Evolutionary conservation across 2,329 filamentous ascomycete species (phyloP).

Genomic region (Apiospora arundinis): DNA sequence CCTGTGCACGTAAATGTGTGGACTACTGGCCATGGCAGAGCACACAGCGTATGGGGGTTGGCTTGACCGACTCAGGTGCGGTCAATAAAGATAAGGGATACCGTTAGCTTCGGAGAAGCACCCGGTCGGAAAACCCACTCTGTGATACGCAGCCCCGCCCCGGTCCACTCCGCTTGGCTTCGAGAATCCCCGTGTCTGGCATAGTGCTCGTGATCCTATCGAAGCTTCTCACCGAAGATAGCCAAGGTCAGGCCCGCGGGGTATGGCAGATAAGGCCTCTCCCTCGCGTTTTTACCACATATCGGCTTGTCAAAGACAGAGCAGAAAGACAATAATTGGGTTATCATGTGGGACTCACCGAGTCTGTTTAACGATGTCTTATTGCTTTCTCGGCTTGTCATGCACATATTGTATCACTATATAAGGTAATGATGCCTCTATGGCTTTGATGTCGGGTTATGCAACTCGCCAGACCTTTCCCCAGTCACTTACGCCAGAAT

Average conservation of each 20-base stretch:
- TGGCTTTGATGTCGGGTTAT: neutral
- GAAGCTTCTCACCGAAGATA: neutral
- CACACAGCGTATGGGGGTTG: neutral
- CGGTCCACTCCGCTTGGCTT: neutral
- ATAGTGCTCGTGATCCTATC: neutral
- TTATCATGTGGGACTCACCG: neutral
- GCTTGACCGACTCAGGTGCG: neutral
- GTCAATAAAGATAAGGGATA: conserved; percentile 8
- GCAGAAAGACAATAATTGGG: neutral
- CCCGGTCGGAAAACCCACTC: neutral
- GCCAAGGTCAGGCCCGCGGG: neutral
- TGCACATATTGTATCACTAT: neutral
- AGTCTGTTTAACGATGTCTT: neutral
- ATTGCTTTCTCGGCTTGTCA: neutral
- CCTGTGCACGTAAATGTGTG: neutral
- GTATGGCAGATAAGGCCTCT: neutral
- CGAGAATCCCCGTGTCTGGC: neutral
- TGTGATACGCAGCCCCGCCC: conserved; percentile 4
- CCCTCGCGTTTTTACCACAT: neutral
- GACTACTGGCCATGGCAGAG: neutral
- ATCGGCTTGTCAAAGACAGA: neutral
- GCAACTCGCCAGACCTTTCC: neutral
- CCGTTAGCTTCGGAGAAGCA: conserved; percentile 8
- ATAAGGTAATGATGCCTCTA: neutral
- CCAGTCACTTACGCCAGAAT: neutral